Evolutionary conservation across 179 eudicot genomes (phyloP), one percentile per base, ranked within the genome.

Genomic region (Silene noctiflora): DNA sequence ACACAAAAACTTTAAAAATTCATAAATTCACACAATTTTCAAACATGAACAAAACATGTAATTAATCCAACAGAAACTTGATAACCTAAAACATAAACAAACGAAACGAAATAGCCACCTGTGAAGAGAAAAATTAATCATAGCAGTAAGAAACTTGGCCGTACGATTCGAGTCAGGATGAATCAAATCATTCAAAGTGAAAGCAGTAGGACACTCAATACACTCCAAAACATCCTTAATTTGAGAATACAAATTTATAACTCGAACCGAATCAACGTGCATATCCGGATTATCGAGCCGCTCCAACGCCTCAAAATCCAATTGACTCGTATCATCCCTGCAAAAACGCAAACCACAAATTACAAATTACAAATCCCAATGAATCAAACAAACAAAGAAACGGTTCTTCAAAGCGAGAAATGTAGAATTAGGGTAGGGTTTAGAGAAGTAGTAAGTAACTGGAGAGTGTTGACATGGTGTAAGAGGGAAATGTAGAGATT

Each of bases 271-370:
- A 68, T 91, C 92, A 2, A 71, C 82, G n/a, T 91, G 95, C 75
- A 80, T 67, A 56, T 94, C 98, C 17, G 97, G 98, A 78, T 91
- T 92, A 70, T 93, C 98, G 20, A 94, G 84, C 56, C 83, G 86
- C 80, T 89, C 90, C 67, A 89, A 68, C 20, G 91, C 93, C 33
- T 77, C 77, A 31, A 94, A 94, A 77, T 92, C 93, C 20, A 87
- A 76, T 74, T 88, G 91, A 61, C 79, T 85, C 2, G 83, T 67
- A 27, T 92, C 98, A 24, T 94, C 97, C 88, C 97, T 89, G 88
- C 75, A 77, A 27, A 79, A 44, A 39, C 17, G 3, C 14, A 59
- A 68, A 22, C 51, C 25, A 1, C 27, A 14, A 6, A 59, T 63
- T 29, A 29, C 1, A 27, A n/a, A n/a, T n/a, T 27, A 27, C 4